Evolutionary conservation across 257 asterid species (phyloP), one percentile per base, ranked within the genome.

Genomic region (Solanum etuberosum): DNA sequence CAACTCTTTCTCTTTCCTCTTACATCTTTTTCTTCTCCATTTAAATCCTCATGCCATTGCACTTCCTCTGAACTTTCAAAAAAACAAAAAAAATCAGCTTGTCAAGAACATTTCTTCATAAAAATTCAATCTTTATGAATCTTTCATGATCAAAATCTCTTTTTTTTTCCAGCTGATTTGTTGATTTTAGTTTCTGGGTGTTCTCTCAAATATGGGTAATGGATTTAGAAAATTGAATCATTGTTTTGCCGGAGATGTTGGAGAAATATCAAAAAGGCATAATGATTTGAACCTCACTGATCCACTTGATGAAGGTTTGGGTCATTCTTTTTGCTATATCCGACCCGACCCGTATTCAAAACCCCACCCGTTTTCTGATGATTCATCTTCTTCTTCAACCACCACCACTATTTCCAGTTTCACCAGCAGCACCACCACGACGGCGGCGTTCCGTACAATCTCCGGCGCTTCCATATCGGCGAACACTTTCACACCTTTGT

Each of bases 391-490:
- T 27, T 71, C 76, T 86, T 77, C 93, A 25, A 80, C 88, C 83
- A 87, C 93, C 88, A 85, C 86, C 4, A 85, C 81, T 31, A 81
- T 48, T 29, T 80, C 85, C 48, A 85, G 51, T 89, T 34, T 91
- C 23, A 38, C 81, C 83, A 87, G 91, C 89, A 80, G 83, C 4
- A 93, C 84, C 57, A 61, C 84, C 4, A 93, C 83, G 42, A 84
- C 92, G 85, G 77, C 98, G 90, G 90, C 95, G 48, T 94, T 94
- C 83, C 89, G 95, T 23, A 93, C 98, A 18, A 95, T 97, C 84
- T 97, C 98, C 89, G 99, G 99, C 85, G 99, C 99, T 21, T 91
- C 98, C 88, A 94, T 97, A 91, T 95, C 98, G 73, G 99, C 99
- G 91, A 97, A 97, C 91, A 90, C 93, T 76, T 91, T 93, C 72